Evolutionary conservation across 129 eudicot genomes (phyloP).

Genomic region (Calendula officinalis): DNA sequence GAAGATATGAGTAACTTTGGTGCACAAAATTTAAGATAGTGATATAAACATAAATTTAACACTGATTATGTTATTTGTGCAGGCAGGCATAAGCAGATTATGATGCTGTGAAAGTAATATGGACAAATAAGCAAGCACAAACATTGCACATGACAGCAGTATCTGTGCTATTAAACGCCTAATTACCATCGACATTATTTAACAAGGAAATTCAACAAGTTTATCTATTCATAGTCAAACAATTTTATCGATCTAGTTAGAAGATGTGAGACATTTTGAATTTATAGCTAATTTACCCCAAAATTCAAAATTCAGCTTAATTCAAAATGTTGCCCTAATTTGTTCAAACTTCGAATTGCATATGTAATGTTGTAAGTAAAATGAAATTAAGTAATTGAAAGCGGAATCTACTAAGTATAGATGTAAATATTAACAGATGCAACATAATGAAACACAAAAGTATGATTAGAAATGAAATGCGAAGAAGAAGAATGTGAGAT

Average conservation of each 20-base stretch:
- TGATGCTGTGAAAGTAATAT: not conserved
- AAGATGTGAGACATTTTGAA: too few species aligned
- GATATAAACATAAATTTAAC: not conserved
- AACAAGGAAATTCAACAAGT: not conserved
- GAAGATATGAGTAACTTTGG: not conserved
- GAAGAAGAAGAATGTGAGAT: constrained; percentile 3
- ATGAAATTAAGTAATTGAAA: not conserved
- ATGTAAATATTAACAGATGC: not conserved
- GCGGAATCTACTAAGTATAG: not conserved
- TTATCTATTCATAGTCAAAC: too few species aligned
- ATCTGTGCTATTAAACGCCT: not conserved
- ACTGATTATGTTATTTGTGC: not conserved
- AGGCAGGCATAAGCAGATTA: not conserved
- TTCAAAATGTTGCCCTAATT: not conserved
- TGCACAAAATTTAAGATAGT: not conserved
- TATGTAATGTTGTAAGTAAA: not conserved
- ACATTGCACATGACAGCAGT: not conserved
- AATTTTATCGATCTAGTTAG: too few species aligned
- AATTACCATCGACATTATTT: not conserved
- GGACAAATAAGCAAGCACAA: not conserved
- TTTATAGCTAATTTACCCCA: too few species aligned
- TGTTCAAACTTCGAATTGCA: not conserved
- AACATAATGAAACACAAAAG: not conserved
- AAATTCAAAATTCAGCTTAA: not conserved
- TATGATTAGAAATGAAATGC: constrained; percentile 1